Conservation (phyloP, 441 rosid genomes). For the Bocquillonia castaneifolia region DNA sequence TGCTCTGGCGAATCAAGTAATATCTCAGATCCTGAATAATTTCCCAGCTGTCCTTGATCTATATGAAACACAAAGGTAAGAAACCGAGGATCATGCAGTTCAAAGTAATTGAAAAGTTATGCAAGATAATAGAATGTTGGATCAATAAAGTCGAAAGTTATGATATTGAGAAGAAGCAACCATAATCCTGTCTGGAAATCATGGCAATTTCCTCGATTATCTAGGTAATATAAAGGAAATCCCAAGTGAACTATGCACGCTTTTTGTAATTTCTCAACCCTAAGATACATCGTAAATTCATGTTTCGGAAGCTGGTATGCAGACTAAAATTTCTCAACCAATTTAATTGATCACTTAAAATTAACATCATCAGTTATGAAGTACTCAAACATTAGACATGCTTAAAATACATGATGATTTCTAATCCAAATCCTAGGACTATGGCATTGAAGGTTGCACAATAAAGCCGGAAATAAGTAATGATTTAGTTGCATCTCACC, state of each 20-base stretch:
- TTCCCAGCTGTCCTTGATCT: slow-evolving; percentile 8
- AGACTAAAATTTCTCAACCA: too few relatives aligned
- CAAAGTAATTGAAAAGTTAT: too few relatives aligned
- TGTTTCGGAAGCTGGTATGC: too few relatives aligned
- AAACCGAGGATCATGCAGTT: neutral
- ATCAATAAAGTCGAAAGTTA: too few relatives aligned
- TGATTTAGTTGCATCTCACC: slow-evolving; percentile 20
- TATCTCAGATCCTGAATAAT: slow-evolving; percentile 10
- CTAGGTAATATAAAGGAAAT: too few relatives aligned
- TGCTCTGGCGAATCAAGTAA: neutral
- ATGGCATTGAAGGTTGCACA: neutral
- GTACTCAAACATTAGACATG: neutral
- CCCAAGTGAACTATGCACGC: too few relatives aligned
- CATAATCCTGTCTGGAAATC: neutral
- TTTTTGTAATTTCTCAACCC: too few relatives aligned
- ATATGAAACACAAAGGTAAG: neutral
- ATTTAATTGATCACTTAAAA: too few relatives aligned
- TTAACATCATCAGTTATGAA: neutral
- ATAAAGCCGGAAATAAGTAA: neutral
- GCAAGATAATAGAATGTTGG: neutral
- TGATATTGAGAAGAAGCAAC: neutral
- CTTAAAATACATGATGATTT: neutral
- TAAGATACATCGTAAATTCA: too few relatives aligned
- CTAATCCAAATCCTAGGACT: neutral
- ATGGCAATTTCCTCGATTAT: neutral